These are phyloP conservation scores for Thozetella sp. DNA, from an alignment of 495 filamentous ascomycete genomes.

Conservation along the genomic window DNA sequence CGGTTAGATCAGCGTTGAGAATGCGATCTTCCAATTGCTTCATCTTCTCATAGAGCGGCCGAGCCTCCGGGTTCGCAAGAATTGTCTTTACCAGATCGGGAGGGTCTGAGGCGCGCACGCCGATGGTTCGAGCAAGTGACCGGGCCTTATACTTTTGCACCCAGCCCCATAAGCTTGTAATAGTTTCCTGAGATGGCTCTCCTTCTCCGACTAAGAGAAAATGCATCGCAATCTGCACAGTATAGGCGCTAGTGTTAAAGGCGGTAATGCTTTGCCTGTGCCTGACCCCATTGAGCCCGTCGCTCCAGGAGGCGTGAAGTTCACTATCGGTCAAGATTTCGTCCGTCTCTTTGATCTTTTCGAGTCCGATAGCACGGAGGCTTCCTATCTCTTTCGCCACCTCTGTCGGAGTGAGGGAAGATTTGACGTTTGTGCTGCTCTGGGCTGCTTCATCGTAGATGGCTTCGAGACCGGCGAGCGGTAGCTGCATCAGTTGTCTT, in stretches of 20 bases:
- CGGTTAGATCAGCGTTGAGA: background rate
- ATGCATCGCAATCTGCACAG: background rate
- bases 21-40: background rate
- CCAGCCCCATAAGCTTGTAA: background rate
- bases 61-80: background rate
- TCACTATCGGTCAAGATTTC: background rate
- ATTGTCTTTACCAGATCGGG: background rate
- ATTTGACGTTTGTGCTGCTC: background rate
- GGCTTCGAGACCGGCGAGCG: background rate
- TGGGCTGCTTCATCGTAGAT: background rate
- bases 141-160: background rate
- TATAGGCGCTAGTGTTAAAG: background rate
- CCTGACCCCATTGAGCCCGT: background rate
- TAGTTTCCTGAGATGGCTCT: background rate
- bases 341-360: background rate
- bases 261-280: background rate
- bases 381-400: background rate
- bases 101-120: background rate
- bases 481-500: background rate
- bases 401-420: background rate
- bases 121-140: background rate
- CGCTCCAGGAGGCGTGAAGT: conserved; percentile 1
- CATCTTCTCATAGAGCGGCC: background rate
- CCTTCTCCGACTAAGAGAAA: background rate
- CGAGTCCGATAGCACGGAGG: background rate